A percentile compares a stretch with the other conserved stretches of the same genome.
Evolutionary conservation across 805 yeast genomes (phyloP).

Genomic region (Helenozyma baotianmanensis): DNA sequence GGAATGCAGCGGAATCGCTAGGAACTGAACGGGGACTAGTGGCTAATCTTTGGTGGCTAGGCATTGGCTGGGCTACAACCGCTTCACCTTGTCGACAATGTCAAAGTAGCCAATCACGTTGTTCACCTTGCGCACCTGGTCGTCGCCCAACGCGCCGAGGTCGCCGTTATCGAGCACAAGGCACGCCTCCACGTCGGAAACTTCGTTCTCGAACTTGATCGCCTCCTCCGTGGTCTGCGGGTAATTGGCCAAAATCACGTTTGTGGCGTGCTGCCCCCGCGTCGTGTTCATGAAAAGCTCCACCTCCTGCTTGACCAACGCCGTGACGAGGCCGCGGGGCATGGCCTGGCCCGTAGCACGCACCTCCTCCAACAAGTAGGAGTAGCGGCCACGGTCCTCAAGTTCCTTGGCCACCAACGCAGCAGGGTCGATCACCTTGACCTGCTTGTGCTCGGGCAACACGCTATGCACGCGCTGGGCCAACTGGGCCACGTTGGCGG

Average conservation of each 20-base stretch:
- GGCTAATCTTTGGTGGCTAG: no score
- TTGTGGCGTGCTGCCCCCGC: constrained; percentile 38
- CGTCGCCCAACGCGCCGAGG: constrained; percentile 14
- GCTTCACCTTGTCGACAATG: constrained; percentile 51
- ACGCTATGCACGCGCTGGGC: constrained; percentile 6
- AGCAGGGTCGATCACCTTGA: constrained; percentile 48
- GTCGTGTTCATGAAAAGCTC: constrained; percentile 31
- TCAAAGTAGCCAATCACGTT: constrained; percentile 60
- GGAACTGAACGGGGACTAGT: no score
- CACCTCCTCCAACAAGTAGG: constrained; percentile 48
- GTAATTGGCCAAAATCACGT: constrained; percentile 51
- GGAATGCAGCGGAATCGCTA: no score
- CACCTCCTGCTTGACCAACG: constrained; percentile 41
- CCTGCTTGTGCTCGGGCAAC: constrained; percentile 16
- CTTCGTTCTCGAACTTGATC: constrained; percentile 67
- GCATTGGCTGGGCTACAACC: no score
- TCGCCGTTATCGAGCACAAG: constrained; percentile 31
- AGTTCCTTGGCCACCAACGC: constrained; percentile 45
- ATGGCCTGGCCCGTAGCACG: constrained; percentile 21
- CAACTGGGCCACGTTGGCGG: constrained; percentile 17
- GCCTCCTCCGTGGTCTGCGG: constrained; percentile 65
- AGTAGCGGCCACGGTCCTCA: constrained; percentile 43
- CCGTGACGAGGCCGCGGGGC: constrained; percentile 48
- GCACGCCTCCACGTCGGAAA: constrained; percentile 44
- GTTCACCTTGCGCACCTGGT: constrained; percentile 24